These are phyloP conservation scores for Fusarium papillatum DNA, from an alignment of 2,329 filamentous ascomycete genomes.

Conservation along the genomic window DNA sequence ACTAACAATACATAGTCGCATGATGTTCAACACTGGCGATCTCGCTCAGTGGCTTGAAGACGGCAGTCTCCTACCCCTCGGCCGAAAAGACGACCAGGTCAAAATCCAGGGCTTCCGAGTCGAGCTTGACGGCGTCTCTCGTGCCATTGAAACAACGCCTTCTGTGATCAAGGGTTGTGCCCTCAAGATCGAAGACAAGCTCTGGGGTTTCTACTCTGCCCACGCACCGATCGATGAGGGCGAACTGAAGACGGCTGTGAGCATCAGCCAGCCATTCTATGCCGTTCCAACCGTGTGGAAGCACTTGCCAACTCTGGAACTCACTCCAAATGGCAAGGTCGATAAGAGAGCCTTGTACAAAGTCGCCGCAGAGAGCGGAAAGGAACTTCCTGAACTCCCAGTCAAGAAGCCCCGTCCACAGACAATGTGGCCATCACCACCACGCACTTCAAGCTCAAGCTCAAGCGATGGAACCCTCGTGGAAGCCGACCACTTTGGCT, in stretches of 20 bases:
- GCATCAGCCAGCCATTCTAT: slow-evolving; percentile 26
- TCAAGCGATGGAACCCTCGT: slow-evolving; percentile 9
- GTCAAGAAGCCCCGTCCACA: not conserved
- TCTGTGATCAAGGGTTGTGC: slow-evolving; percentile 5
- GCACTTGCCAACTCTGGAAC: slow-evolving; percentile 18
- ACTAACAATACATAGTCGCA: not conserved
- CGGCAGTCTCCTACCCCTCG: slow-evolving; percentile 30
- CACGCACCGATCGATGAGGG: slow-evolving; percentile 13
- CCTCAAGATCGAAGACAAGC: slow-evolving; percentile 1
- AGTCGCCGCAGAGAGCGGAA: not conserved
- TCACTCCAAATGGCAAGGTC: slow-evolving; percentile 32
- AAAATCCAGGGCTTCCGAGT: slow-evolving; percentile 21
- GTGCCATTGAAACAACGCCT: not conserved
- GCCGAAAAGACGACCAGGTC: slow-evolving; percentile 35
- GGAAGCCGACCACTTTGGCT: not conserved
- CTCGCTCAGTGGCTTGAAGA: slow-evolving; percentile 27
- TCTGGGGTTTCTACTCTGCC: slow-evolving; percentile 19
- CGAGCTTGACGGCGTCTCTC: slow-evolving; percentile 10
- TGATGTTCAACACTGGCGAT: slow-evolving; percentile 36
- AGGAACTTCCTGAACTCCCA: not conserved
- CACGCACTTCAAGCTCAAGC: not conserved
- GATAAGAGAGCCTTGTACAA: slow-evolving; percentile 20
- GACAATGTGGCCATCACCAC: slow-evolving; percentile 10
- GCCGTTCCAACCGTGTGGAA: slow-evolving; percentile 28
- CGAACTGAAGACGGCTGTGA: slow-evolving; percentile 11